phyloP scores from a whole-genome alignment of 208 protist genomes.

The Acanthamoeba lenticulata region DNA sequence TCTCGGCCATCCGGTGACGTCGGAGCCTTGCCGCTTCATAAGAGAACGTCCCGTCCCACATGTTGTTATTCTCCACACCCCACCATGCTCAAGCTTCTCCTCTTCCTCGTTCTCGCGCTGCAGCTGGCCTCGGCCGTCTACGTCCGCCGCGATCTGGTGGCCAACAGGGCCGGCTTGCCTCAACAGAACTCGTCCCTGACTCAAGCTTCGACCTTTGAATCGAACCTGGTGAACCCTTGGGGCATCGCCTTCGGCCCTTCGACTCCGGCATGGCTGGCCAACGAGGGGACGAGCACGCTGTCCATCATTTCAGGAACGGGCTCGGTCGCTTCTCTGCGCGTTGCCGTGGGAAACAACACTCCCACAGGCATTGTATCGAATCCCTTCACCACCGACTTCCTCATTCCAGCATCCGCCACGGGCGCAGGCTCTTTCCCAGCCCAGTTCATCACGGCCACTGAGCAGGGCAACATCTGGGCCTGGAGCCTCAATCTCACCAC shows the following conservation, averaged over 20 bases:
- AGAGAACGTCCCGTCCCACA: no score
- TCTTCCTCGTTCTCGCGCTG: neutral
- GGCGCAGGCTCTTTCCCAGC: neutral
- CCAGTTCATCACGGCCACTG: neutral
- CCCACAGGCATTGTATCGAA: neutral
- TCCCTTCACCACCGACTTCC: neutral
- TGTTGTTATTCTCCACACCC: neutral
- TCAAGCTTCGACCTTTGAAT: neutral
- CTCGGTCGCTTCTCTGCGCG: neutral
- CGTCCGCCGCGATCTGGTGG: neutral
- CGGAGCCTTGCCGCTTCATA: no score
- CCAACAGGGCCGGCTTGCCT: neutral
- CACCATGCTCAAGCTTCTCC: neutral
- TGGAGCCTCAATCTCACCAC: neutral
- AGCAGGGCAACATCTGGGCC: neutral
- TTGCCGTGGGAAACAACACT: neutral
- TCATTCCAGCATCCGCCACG: neutral
- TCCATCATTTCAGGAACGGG: neutral
- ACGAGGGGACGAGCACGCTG: neutral
- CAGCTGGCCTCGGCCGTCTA: neutral
- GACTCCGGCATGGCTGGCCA: neutral
- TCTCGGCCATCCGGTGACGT: no score
- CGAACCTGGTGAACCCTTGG: neutral
- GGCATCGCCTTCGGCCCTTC: neutral
- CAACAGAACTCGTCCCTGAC: neutral